Base-by-base conservation (phyloP, 371 early-diverging fungal species). In the Cokeromyces recurvatus region DNA sequence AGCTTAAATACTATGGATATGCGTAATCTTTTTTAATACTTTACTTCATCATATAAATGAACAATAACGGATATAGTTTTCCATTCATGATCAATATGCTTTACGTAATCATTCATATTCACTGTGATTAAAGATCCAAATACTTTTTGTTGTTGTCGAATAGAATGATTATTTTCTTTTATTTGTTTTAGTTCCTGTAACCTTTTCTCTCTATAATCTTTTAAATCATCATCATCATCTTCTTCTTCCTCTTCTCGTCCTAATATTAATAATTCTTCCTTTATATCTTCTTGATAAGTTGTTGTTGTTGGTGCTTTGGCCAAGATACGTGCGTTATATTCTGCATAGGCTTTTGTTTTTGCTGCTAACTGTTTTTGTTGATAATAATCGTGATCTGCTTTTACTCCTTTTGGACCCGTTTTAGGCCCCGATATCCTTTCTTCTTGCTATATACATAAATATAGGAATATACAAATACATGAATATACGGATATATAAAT, bases 371-470 rank as follows among this genome's bases (percentile, higher is more conserved):
- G 38, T 25, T 50, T 27, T 57, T 65, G 56, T 41, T 69, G 57
- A 38, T 72, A 59, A 51, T 60, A 64, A 7, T 53, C 64, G 41
- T 77, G 66, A 56, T 81, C 81, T 8, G 78, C 77, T 34, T 70
- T 43, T 11, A 81, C 81, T 37, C 81, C 81, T 54, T 81, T 81
- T 14, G 78, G 78, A 0, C 81, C 81, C 11, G 81, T 81, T 41
- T 77, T 73, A 11, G 64, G 66, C n/a, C 75, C 77, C 11, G 40
- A 24, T 39, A 27, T n/a, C 16, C 52, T 43, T 32, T n/a, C n/a
- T n/a, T n/a, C n/a, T n/a, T n/a, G n/a, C 27, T n/a, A n/a, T n/a
- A n/a, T n/a, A n/a, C n/a, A n/a, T n/a, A n/a, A n/a, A n/a, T n/a
- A n/a, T n/a, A n/a, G n/a, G n/a, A n/a, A n/a, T n/a, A n/a, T n/a